phyloP scores from a whole-genome alignment of 805 yeast genomes.

The Zygosaccharomyces kombuchaensis region DNA sequence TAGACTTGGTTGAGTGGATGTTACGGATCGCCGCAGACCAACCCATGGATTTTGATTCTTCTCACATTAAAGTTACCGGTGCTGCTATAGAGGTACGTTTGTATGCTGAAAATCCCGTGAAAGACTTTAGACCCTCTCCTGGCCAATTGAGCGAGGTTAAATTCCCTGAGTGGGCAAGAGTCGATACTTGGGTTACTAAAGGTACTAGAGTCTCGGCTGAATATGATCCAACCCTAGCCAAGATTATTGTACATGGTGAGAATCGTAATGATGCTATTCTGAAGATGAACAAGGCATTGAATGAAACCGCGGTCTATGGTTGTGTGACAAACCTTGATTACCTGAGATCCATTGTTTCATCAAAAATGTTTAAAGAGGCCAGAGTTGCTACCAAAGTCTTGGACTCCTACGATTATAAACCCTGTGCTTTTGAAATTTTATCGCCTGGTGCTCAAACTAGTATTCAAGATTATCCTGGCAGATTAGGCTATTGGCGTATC shows the following conservation, averaged over 20 bases:
- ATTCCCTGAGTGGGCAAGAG: constrained; percentile 89
- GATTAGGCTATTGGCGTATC: constrained; percentile 58
- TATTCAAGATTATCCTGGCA: constrained; percentile 93
- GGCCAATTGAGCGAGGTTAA: constrained; percentile 83
- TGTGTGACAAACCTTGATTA: constrained; percentile 89
- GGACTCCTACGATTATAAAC: constrained; percentile 72
- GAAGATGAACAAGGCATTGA: constrained; percentile 72
- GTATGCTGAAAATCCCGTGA: constrained; percentile 95
- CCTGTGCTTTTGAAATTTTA: constrained; percentile 79
- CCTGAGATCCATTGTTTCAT: constrained; percentile 76
- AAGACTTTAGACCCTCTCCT: constrained; percentile 93
- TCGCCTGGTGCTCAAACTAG: constrained; percentile 95
- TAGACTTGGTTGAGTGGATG: constrained; percentile 98
- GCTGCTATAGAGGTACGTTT: constrained; percentile 96
- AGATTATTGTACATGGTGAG: constrained; percentile 89
- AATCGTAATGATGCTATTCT: constrained; percentile 80
- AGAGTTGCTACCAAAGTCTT: constrained; percentile 82
- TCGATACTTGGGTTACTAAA: constrained; percentile 89
- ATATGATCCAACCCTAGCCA: constrained; percentile 94
- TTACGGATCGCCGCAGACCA: constrained; percentile 81
- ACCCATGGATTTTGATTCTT: constrained; percentile 68
- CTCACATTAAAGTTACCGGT: constrained; percentile 60
- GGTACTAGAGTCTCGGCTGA: constrained; percentile 89
- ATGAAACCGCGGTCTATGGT: constrained; percentile 85
- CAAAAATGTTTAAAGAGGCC: constrained; percentile 79